Evolutionary conservation across 2,329 filamentous ascomycete genomes (phyloP).

Genomic region (Teratosphaeriaceae sp.): DNA sequence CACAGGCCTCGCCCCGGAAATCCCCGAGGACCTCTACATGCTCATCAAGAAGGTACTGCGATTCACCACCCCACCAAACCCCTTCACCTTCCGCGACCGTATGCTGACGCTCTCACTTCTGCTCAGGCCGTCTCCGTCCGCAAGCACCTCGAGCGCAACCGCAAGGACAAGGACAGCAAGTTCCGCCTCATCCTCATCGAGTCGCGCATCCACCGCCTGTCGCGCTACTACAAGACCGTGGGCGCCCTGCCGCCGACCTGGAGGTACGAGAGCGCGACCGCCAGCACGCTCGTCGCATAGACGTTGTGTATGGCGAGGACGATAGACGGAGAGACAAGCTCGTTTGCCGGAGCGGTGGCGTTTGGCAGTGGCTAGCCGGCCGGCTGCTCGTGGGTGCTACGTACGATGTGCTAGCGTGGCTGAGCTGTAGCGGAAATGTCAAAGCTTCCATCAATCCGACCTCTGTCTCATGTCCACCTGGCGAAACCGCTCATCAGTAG

Average conservation of each 20-base stretch:
- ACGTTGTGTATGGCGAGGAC: conserved; percentile 22
- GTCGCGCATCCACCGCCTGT: conserved; percentile 99
- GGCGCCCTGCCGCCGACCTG: conserved; percentile 80
- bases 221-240: conserved; percentile 99
- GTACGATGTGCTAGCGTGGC: too few relatives aligned
- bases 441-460: too few relatives aligned
- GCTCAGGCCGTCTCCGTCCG: conserved; percentile 86
- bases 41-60: conserved; percentile 92
- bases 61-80: neutral
- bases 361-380: conserved; percentile 1
- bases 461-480: too few relatives aligned
- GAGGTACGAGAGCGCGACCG: conserved; percentile 98
- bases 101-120: conserved; percentile 5
- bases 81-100: neutral
- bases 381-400: too few relatives aligned
- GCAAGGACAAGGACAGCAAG: conserved; percentile 99
- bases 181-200: conserved; percentile 99
- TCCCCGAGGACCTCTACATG: conserved; percentile 99
- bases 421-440: too few relatives aligned
- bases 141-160: conserved; percentile 99
- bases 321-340: neutral
- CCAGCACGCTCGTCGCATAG: conserved; percentile 90
- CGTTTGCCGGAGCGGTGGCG: neutral
- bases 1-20: conserved; percentile 94
- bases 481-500: too few relatives aligned